Percentiles rank a stretch among this genome's conserved stretches.
These are phyloP conservation scores for Ambrosia trifida DNA, from an alignment of 129 eudicot species.

Conservation along the genomic window DNA sequence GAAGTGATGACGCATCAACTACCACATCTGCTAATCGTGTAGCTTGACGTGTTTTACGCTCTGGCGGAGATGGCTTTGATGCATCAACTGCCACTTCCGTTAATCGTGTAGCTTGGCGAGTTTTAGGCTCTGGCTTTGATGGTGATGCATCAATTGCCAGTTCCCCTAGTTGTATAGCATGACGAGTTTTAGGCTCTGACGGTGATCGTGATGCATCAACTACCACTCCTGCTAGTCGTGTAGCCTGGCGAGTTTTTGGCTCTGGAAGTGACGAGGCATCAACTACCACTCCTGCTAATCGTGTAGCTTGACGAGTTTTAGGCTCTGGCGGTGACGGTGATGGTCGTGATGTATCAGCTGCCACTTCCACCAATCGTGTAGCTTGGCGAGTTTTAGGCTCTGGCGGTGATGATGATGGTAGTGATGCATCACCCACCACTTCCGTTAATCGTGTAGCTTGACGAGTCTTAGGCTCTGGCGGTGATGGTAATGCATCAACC, in stretches of 20 bases:
- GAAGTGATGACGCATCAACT: constrained; percentile 12
- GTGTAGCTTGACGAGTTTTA: constrained; percentile 15
- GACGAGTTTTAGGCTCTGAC: constrained; percentile 4
- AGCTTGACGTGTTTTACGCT: background rate
- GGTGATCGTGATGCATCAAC: too few relatives aligned
- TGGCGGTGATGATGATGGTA: background rate
- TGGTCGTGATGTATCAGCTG: background rate
- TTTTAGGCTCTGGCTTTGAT: constrained; percentile 6
- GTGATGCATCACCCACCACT: background rate
- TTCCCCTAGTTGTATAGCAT: background rate
- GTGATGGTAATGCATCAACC: constrained; percentile 6
- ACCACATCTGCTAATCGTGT: background rate
- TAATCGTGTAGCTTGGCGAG: constrained; percentile 7
- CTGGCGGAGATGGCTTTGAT: constrained; percentile 12
- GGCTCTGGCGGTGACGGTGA: constrained; percentile 3
- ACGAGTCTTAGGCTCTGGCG: background rate
- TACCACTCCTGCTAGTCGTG: background rate
- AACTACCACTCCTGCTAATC: background rate
- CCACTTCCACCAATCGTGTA: background rate
- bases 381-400: constrained; percentile 20
- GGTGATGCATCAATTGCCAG: constrained; percentile 16
- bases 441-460: constrained; percentile 14
- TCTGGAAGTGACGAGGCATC: constrained; percentile 9
- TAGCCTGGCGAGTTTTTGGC: constrained; percentile 17
- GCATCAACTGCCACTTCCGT: background rate